A percentile compares a stretch with the other conserved stretches of the same genome.
Evolutionary conservation across 306 rosid genomes (phyloP).

Genomic region (Quercus engelmannii): DNA sequence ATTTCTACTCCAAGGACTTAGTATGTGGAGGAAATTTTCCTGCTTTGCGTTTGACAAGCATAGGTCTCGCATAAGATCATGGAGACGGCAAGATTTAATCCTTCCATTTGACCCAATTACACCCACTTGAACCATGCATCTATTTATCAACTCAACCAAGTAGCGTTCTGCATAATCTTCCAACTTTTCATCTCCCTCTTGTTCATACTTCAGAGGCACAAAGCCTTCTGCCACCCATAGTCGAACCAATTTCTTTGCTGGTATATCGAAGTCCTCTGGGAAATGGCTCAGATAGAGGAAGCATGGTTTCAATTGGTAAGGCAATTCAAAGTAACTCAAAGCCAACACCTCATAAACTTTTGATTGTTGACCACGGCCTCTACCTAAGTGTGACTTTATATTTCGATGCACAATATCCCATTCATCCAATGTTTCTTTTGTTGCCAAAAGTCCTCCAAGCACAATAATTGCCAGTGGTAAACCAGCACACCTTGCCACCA

Average conservation of each 20-base stretch:
- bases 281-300: constrained; percentile 46
- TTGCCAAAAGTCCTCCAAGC: constrained; percentile 55
- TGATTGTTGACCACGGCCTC: constrained; percentile 32
- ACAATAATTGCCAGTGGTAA: constrained; percentile 52
- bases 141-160: constrained; percentile 32
- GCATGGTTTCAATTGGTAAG: constrained; percentile 45
- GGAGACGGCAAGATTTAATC: constrained; percentile 46
- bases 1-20: neutral
- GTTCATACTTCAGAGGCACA: constrained; percentile 29
- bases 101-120: constrained; percentile 34
- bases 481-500: constrained; percentile 52
- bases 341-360: constrained; percentile 36
- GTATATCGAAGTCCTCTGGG: constrained; percentile 55
- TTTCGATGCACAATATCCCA: constrained; percentile 35
- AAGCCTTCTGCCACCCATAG: constrained; percentile 58
- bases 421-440: constrained; percentile 29
- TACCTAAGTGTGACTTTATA: constrained; percentile 25
- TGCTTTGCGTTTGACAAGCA: constrained; percentile 37
- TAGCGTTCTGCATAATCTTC: constrained; percentile 42
- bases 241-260: constrained; percentile 28
- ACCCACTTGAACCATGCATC: constrained; percentile 55
- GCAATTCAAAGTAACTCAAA: constrained; percentile 44
- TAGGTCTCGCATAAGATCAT: constrained; percentile 54
- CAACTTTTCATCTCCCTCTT: constrained; percentile 23
- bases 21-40: constrained; percentile 38